Evolutionary conservation across 2,329 filamentous ascomycete genomes (phyloP).

Genomic region (Penicillium brasilianum): DNA sequence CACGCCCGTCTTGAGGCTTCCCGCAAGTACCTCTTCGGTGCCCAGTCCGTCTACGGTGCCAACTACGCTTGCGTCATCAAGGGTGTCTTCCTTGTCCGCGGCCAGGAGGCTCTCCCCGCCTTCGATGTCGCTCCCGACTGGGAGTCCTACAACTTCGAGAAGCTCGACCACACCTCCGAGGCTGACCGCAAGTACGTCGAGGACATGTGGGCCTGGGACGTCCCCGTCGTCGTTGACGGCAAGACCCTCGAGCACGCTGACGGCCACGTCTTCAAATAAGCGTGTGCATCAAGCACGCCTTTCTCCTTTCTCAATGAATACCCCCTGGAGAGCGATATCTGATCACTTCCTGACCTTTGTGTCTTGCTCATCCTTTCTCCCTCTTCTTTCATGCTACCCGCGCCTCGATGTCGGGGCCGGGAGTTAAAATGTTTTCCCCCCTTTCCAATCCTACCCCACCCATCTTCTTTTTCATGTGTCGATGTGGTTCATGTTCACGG

Average conservation of each 20-base stretch:
- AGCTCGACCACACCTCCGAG: constrained; percentile 86
- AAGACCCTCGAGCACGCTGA: constrained; percentile 89
- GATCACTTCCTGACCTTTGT: constrained; percentile 10
- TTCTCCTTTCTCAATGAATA: constrained; percentile 26
- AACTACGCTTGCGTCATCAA: constrained; percentile 89
- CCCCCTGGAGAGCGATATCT: constrained; percentile 22
- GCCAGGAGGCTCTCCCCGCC: constrained; percentile 80
- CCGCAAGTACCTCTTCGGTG: constrained; percentile 97
- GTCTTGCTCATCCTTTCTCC: constrained; percentile 16
- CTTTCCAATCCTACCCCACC: not conserved
- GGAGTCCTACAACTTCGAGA: constrained; percentile 95
- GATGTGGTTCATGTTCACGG: constrained; percentile 34
- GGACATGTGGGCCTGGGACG: constrained; percentile 90
- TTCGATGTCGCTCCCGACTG: constrained; percentile 97
- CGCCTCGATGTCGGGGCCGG: constrained; percentile 15
- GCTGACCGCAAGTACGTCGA: constrained; percentile 87
- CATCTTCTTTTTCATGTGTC: constrained; percentile 27
- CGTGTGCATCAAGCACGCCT: constrained; percentile 24
- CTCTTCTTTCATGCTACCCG: constrained; percentile 9
- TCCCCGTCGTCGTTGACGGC: constrained; percentile 76
- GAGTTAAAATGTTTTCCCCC: constrained; percentile 22
- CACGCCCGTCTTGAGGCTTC: constrained; percentile 95
- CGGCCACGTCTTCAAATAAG: constrained; percentile 99
- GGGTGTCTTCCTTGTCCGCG: constrained; percentile 94
- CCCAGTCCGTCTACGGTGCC: constrained; percentile 83